A percentile compares a stretch with the other conserved stretches of the same genome.
phyloP scores from a whole-genome alignment of 371 early-diverging fungal species.

The Furculomyces boomerangus region DNA sequence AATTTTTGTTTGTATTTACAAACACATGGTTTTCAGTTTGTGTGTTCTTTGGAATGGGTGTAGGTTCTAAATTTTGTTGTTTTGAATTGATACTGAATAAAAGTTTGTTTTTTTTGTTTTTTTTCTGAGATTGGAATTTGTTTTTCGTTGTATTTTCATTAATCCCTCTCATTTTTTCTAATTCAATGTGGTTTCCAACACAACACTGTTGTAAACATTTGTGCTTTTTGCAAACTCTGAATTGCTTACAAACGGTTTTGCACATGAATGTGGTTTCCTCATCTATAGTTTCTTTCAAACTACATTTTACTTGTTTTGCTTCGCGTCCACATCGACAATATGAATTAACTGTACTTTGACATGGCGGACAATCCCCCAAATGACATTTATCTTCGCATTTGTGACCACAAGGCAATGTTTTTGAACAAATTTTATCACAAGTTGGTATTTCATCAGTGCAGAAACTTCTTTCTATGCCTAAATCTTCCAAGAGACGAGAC shows the following conservation, averaged over 20 bases:
- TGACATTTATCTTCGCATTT: conserved; percentile 54
- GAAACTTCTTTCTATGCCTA: conserved; percentile 24
- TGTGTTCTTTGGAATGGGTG: neutral
- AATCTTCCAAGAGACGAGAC: conserved; percentile 10
- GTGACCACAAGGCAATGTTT: conserved; percentile 43
- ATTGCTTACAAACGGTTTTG: conserved; percentile 35
- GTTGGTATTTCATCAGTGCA: conserved; percentile 68
- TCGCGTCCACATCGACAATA: conserved; percentile 47
- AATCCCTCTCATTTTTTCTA: too few relatives aligned
- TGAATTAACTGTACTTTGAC: conserved; percentile 26
- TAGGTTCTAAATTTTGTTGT: neutral
- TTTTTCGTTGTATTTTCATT: conserved; percentile 6
- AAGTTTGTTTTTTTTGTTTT: neutral
- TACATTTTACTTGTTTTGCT: conserved; percentile 28
- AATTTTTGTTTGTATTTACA: too few relatives aligned
- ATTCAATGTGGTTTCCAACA: conserved; percentile 7
- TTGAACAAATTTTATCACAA: conserved; percentile 47
- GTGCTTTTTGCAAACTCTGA: conserved; percentile 48
- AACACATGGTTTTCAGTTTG: too few relatives aligned
- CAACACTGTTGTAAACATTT: conserved; percentile 10
- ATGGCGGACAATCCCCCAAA: conserved; percentile 49
- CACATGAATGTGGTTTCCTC: conserved; percentile 35
- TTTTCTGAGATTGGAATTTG: neutral
- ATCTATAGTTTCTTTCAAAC: conserved; percentile 14
- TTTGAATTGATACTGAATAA: neutral